A percentile compares a stretch with the other conserved stretches of the same genome.
These are phyloP conservation scores for Wilcoxina mikolae DNA, from an alignment of 495 filamentous ascomycete species.

Conservation along the genomic window DNA sequence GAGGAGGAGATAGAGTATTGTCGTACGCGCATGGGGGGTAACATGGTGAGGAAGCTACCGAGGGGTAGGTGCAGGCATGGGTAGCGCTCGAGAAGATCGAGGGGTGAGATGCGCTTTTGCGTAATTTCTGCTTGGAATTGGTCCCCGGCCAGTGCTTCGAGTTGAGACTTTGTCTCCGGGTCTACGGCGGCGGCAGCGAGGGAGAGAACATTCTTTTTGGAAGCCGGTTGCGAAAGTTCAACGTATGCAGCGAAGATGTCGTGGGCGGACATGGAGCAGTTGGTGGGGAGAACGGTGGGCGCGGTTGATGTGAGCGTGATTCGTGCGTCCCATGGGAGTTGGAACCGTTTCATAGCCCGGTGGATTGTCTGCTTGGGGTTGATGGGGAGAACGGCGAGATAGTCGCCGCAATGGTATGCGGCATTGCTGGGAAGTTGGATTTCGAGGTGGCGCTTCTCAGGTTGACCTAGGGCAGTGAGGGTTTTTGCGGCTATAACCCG, in stretches of 20 bases:
- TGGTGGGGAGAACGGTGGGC: conserved; percentile 43
- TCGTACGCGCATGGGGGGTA: conserved; percentile 58
- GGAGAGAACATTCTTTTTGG: conserved; percentile 38
- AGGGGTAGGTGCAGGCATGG: conserved; percentile 43
- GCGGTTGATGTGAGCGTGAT: conserved; percentile 35
- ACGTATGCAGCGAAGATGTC: conserved; percentile 55
- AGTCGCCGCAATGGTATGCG: conserved; percentile 58
- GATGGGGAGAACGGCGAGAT: conserved; percentile 56
- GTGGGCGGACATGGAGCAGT: conserved; percentile 42
- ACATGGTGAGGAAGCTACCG: conserved; percentile 48
- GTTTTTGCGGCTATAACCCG: conserved; percentile 40
- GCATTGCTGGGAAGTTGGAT: conserved; percentile 50
- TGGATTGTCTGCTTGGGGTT: conserved; percentile 47
- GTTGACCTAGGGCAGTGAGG: conserved; percentile 41
- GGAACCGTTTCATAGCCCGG: conserved; percentile 39
- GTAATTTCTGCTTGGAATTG: conserved; percentile 40
- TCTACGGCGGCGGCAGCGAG: conserved; percentile 32
- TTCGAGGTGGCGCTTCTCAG: conserved; percentile 50
- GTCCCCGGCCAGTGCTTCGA: conserved; percentile 37
- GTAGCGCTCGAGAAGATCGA: conserved; percentile 50
- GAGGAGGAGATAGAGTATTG: conserved; percentile 74
- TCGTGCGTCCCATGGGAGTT: conserved; percentile 47
- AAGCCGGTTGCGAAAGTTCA: conserved; percentile 56
- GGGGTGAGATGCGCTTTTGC: conserved; percentile 43
- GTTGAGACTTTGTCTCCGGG: conserved; percentile 28